Conservation (phyloP, 768 basidiomycete species). For the Leccinum fibrillosum region DNA sequence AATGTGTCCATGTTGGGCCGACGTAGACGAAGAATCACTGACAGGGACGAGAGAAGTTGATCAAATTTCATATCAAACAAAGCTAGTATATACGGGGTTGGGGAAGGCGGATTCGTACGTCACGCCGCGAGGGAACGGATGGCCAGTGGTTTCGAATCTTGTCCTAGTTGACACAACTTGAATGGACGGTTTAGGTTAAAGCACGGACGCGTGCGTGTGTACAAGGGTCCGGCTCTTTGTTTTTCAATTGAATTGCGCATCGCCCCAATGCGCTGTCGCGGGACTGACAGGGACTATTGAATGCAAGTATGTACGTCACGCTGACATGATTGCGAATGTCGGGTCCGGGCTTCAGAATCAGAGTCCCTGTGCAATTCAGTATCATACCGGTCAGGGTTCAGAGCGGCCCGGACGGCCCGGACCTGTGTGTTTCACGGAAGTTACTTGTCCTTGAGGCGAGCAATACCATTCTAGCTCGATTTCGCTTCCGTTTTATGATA, state of each 20-base stretch:
- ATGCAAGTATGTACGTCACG: background rate
- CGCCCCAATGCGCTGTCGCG: background rate
- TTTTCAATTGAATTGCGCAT: background rate
- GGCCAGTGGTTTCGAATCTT: background rate
- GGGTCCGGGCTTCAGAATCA: background rate
- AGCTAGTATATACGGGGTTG: background rate
- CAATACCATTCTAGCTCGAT: background rate
- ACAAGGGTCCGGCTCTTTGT: background rate
- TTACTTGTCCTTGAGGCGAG: background rate
- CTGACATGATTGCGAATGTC: background rate
- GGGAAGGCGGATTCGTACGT: background rate
- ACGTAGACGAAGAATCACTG: background rate
- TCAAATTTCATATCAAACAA: constrained; percentile 6
- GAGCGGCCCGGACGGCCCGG: background rate
- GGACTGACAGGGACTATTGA: too few relatives aligned
- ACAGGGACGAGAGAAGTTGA: background rate
- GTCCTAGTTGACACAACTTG: background rate
- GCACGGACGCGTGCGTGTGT: background rate
- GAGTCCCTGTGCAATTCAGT: background rate
- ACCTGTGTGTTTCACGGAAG: background rate
- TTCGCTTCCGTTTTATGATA: background rate
- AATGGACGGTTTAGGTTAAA: background rate
- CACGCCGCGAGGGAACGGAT: background rate
- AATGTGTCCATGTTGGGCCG: background rate
- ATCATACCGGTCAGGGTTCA: background rate